These are phyloP conservation scores for Teratosphaeria nubilosa DNA, from an alignment of 2,329 filamentous ascomycete species.

Conservation along the genomic window DNA sequence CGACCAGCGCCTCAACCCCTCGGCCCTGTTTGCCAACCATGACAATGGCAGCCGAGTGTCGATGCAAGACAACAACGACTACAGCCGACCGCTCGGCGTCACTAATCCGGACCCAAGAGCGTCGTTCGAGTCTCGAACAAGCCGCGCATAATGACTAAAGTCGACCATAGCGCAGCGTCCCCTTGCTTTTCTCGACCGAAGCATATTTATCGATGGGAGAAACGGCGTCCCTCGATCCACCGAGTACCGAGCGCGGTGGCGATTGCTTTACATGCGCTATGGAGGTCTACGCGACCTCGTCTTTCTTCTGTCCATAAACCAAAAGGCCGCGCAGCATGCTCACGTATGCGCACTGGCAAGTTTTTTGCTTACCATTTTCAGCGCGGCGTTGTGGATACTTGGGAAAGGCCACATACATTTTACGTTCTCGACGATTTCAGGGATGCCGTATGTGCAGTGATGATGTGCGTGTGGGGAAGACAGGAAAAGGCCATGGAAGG, in stretches of 20 bases:
- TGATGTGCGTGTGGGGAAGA: neutral
- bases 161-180: neutral
- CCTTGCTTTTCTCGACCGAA: neutral
- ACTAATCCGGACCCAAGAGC: slow-evolving; percentile 25
- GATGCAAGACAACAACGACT: slow-evolving; percentile 39
- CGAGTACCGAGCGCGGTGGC: neutral
- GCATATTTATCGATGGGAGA: neutral
- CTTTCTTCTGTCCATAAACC: neutral
- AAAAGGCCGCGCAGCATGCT: neutral
- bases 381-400: neutral
- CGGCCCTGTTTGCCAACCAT: slow-evolving; percentile 33
- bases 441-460: neutral
- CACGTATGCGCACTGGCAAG: neutral
- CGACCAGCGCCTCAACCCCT: slow-evolving; percentile 40
- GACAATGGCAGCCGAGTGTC: slow-evolving; percentile 37
- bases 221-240: neutral
- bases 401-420: neutral
- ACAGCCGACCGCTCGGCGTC: slow-evolving; percentile 36
- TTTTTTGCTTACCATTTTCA: neutral
- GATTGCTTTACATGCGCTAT: neutral
- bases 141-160: neutral
- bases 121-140: slow-evolving; percentile 19
- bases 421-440: neutral
- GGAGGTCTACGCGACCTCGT: neutral
- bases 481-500: neutral